Base-by-base conservation (phyloP, 169 alveolate genomes). In the Plasmodium coatneyi region DNA sequence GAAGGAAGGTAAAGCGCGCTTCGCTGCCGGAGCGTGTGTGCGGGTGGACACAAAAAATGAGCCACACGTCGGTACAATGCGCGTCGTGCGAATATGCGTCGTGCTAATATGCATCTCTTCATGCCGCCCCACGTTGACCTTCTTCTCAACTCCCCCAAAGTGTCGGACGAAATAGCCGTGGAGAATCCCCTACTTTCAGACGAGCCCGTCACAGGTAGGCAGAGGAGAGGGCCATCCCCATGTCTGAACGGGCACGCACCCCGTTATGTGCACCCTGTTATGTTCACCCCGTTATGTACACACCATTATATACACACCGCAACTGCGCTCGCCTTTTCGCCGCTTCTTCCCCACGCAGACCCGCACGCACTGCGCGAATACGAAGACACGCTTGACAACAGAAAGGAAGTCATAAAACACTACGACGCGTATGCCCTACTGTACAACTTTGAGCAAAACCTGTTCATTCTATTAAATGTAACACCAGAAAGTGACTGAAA, bases 381-480 rank as follows among this genome's bases (percentile, higher is more conserved):
- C 70, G 46, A 78, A 19, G 41, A 56, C 16, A 19, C 66, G 32
- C 39, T 87, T 78, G 76, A 71, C 34, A n/a, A 79, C 10, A 52
- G 34, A 12, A 14, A 71, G 16, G 82, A 66, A 87, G 39, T 6
- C 56, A 25, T 60, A 25, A 54, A 54, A 60, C 41, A 79, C 71
- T 87, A 79, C 34, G 70, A 87, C 6, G 46, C 93, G 16, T 79
- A 87, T 25, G 66, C 89, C 71, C n/a, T 78, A 7, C 89, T 87
- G 1, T 87, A 87, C 52, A 87, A 79, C 52, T 56, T 87, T 78
- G 93, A 87, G 71, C 19, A 87, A 16, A 41, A 32, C 19, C 6
- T 78, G 49, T 46, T 66, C 43, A 41, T 87, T 10, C 71, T 87
- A 34, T 60, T 87, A 87, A 87, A 80, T 12, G 93, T 87, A 78